Evolutionary conservation across 228 moss, liverwort and hornwort genomes (phyloP).

Genomic region (Sphagnum fallax): DNA sequence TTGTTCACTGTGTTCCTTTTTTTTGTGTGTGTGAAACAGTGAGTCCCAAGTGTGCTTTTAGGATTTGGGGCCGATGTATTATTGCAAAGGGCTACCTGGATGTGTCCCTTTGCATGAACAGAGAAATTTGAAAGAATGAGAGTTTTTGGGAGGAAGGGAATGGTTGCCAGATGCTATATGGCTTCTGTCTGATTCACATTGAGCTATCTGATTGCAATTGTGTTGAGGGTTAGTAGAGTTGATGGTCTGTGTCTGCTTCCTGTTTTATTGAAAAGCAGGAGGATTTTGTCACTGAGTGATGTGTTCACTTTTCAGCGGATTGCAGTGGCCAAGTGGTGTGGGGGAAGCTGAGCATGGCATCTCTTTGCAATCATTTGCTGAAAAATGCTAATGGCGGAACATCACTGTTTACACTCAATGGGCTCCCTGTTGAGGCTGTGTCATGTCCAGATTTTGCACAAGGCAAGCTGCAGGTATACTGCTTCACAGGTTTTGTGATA

Average conservation of each 20-base stretch:
- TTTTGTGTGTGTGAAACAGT: neutral
- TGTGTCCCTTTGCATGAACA: too few relatives aligned
- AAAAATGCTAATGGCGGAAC: constrained; percentile 49
- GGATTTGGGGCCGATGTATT: too few relatives aligned
- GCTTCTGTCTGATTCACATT: too few relatives aligned
- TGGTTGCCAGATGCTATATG: too few relatives aligned
- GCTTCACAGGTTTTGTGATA: too few relatives aligned
- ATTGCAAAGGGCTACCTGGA: too few relatives aligned
- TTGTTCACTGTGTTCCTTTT: constrained; percentile 2
- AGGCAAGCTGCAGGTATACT: constrained; percentile 67
- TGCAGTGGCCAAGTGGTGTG: constrained; percentile 82
- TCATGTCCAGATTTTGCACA: constrained; percentile 58
- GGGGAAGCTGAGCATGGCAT: constrained; percentile 78
- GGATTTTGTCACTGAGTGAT: neutral
- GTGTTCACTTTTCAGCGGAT: constrained; percentile 49
- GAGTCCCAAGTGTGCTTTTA: neutral
- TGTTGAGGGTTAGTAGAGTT: too few relatives aligned
- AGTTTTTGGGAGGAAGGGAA: too few relatives aligned
- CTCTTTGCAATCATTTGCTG: constrained; percentile 79
- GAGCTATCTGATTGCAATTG: too few relatives aligned
- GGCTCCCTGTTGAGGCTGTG: constrained; percentile 44
- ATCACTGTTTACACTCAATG: constrained; percentile 45
- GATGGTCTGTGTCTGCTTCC: too few relatives aligned
- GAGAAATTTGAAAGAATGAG: too few relatives aligned
- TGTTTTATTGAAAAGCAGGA: too few relatives aligned